Evolutionary conservation across 2,329 filamentous ascomycete species (phyloP), one percentile per base, ranked within the genome.

Genomic region (Cordyceps fumosorosea): DNA sequence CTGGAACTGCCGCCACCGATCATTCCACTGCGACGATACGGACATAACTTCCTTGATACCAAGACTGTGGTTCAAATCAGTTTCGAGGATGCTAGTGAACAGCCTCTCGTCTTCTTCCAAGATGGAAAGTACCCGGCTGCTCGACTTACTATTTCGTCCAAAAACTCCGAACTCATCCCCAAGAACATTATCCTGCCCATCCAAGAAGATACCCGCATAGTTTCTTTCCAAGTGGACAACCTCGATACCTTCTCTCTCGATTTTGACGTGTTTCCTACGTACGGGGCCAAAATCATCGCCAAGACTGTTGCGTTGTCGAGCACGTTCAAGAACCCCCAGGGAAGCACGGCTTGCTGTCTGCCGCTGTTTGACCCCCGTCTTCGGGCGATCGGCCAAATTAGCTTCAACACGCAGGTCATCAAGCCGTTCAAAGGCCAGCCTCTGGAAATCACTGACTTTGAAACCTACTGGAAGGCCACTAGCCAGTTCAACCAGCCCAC

Each of bases 401-500:
- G 87, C 66, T 99, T 99, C 79, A 90, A 90, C 66, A 96, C 91
- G 61, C 93, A 98, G 72, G 91, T 98, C 29, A 96, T 99, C 73
- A 97, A 96, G 71, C 95, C 95, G 0, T 99, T 98, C 77, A 86
- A 88, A 65, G 93, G 95, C 8, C 89, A 92, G 64, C 92, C 95
- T 3, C 80, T 99, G 24, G 95, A 99, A 74, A 97, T 99, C 64
- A 96, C 95, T 1, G 93, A 98, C 71, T 99, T 98, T 69, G 95
- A 96, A 65, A 98, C 95, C 0, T 99, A 99, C 75, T 99, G 95
- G 95, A 99, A 98, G 75, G 93, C 93, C 0, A 99, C 95, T 1
- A 96, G 92, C 70, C 92, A 96, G 68, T 84, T 95, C 54, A 91
- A 96, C 72, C 87, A 90, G 56, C 76, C 76, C 0, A 90, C 92